phyloP scores from a whole-genome alignment of 192 early-diverging fungal genomes.

The Backusella liffmaniae region DNA sequence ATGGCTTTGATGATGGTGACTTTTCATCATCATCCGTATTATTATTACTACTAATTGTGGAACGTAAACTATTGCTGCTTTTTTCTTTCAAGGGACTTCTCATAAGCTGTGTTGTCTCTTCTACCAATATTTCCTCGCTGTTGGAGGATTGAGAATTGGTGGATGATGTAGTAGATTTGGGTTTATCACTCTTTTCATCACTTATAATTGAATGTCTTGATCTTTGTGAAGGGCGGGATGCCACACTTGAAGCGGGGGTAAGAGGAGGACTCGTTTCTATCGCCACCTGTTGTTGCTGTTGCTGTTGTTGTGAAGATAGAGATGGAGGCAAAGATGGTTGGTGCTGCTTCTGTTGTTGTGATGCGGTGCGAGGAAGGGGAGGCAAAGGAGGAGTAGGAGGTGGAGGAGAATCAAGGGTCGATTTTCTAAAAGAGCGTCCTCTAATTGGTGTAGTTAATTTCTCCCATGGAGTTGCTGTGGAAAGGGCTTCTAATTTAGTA shows the following conservation, averaged over 20 bases:
- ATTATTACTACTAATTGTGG: not conserved
- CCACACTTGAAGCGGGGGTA: slow-evolving; percentile 16
- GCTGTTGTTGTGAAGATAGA: not conserved
- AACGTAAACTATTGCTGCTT: not conserved
- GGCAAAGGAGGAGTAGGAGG: not conserved
- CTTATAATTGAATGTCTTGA: not conserved
- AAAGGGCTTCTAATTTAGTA: not conserved
- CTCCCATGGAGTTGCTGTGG: not conserved
- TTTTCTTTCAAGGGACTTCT: not conserved
- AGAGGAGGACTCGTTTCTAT: slow-evolving; percentile 17
- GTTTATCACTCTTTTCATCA: slow-evolving; percentile 1
- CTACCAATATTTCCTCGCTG: not conserved
- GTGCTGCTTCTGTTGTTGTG: not conserved
- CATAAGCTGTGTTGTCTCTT: not conserved
- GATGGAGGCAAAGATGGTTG: not conserved
- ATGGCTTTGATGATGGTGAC: not conserved
- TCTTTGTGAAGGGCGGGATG: slow-evolving; percentile 11
- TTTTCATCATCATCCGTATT: not conserved
- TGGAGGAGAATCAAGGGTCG: not conserved
- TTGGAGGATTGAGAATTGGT: not conserved
- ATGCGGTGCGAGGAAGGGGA: not conserved
- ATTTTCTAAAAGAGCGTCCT: not conserved
- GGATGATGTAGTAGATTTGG: not conserved
- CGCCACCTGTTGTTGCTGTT: not conserved
- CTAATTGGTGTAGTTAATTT: not conserved